Evolutionary conservation across 2,329 filamentous ascomycete species (phyloP), one percentile per base, ranked within the genome.

Genomic region (Trichophyton benhamiae): DNA sequence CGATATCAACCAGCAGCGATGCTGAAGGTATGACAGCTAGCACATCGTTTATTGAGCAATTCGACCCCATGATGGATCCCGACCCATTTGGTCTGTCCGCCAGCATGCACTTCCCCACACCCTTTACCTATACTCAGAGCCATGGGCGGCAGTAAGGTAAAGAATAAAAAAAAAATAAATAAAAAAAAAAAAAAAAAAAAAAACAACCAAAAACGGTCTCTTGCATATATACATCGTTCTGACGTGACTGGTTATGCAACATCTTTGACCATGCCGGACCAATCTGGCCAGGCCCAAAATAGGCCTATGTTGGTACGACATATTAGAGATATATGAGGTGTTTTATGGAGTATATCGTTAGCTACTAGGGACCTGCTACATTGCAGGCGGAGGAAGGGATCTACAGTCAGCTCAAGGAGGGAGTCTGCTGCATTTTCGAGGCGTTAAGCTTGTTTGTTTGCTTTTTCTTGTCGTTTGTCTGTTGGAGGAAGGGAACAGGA

Each of bases 41-140:
- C 69, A 80, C 77, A 64, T 76, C 78, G 60, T 77, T 85, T 42
- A 82, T 87, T 68, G 84, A 87, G 66, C 80, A 84, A 13, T 95
- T 89, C 71, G 91, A 96, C 69, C 88, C 91, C 17, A 89, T 91
- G 76, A 79, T 95, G 57, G 91, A 96, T 71, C 89, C 91, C 74
- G 91, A 96, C 74, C 92, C 92, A 0, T 97, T 96, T 69, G 91
- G 91, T 11, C 79, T 96, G 59, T 92, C 88, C 63, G 91, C 91
- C 41, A 95, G 89, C 76, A 96, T 96, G 92, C 89, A 92, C 66
- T 96, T 96, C 69, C 91, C 91, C 9, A 88, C 87, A 1, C 87
- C 89, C 61, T 94, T 91, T 74, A 76, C 74, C 62, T 78, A 76
- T 64, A 71, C 74, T 61, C 74, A 76, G 62, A 71, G 69, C 63